Evolutionary conservation across 345 rosid genomes (phyloP), one percentile per base, ranked within the genome.

Genomic region (Pseudoturritis turrita): DNA sequence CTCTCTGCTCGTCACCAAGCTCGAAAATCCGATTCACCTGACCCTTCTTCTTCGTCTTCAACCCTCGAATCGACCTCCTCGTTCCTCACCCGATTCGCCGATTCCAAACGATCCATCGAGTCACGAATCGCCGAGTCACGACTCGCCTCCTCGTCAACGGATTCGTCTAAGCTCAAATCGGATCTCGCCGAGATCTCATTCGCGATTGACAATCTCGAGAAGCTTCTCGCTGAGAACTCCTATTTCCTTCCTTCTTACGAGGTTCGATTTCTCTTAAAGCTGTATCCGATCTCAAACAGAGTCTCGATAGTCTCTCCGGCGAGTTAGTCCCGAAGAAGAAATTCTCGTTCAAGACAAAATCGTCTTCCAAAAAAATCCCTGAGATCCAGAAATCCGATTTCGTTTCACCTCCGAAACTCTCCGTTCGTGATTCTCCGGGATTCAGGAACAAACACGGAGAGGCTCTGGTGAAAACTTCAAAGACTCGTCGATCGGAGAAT

Each of bases 241-340:
- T 89, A 88, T 77, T 74, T 61, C 60, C 82, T 91, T 60, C 97
- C 97, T 12, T 79, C 97, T 18, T 88, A 89, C 78, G 93, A 94
- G 43, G 86, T 91, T 29, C 80, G 96, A 47, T 84, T 35, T 84
- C 93, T 43, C 91, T 94, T 41, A 84, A 79, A 83, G 70, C 84
- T 26, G 54, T 86, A 51, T 80, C 95, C 2, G 90, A 94, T 54
- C 83, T 91, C 63, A 91, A 79, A 63, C 95, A 84, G 23, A 72
- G 79, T 31, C 81, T 91, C 17, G 93, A 91, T n/a, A 75, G 0
- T 31, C 76, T 89, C 28, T 65, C 73, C 62, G 41, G 81, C 47
- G 76, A 81, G 65, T 76, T 86, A 22, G 31, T 86, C 43, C 93
- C 91, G 10, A 91, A 81, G 78, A 89, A 83, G 84, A 91, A 83